Conservation (phyloP, 768 basidiomycete species). For the Leccinum uliginosum region DNA sequence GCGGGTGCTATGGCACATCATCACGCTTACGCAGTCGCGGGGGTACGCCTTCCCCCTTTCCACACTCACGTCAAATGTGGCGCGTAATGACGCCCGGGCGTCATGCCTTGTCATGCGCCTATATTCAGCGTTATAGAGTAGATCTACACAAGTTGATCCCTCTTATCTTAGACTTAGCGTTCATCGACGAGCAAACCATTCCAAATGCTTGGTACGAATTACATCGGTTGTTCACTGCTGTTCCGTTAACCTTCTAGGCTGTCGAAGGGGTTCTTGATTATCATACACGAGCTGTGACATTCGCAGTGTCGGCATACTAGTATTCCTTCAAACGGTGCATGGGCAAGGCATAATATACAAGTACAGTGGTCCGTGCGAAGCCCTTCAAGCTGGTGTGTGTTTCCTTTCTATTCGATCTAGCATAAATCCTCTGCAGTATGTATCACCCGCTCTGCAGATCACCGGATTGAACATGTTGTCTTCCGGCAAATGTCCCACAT, state of each 20-base stretch:
- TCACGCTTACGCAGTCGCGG: conserved; percentile 77
- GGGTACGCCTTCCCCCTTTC: conserved; percentile 53
- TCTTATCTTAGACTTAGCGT: conserved; percentile 40
- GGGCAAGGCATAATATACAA: conserved; percentile 62
- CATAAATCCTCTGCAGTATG: conserved; percentile 37
- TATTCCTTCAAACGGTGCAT: conserved; percentile 82
- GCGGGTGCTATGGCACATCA: conserved; percentile 75
- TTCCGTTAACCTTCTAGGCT: conserved; percentile 44
- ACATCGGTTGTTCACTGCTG: background rate
- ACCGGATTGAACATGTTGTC: conserved; percentile 59
- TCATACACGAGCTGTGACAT: conserved; percentile 80
- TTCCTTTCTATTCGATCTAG: background rate
- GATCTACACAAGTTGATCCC: conserved; percentile 85
- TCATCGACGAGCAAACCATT: conserved; percentile 15
- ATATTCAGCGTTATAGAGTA: too few relatives aligned
- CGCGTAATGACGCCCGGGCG: too few relatives aligned
- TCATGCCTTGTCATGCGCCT: too few relatives aligned
- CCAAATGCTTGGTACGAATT: conserved; percentile 29
- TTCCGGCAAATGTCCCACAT: conserved; percentile 48
- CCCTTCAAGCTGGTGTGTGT: conserved; percentile 48
- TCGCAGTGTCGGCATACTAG: conserved; percentile 66
- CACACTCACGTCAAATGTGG: too few relatives aligned
- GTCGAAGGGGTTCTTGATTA: conserved; percentile 70
- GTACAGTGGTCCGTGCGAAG: conserved; percentile 52
- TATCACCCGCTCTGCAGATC: conserved; percentile 49